phyloP scores from a whole-genome alignment of 2,329 filamentous ascomycete genomes.

The Cladosporium phlei region DNA sequence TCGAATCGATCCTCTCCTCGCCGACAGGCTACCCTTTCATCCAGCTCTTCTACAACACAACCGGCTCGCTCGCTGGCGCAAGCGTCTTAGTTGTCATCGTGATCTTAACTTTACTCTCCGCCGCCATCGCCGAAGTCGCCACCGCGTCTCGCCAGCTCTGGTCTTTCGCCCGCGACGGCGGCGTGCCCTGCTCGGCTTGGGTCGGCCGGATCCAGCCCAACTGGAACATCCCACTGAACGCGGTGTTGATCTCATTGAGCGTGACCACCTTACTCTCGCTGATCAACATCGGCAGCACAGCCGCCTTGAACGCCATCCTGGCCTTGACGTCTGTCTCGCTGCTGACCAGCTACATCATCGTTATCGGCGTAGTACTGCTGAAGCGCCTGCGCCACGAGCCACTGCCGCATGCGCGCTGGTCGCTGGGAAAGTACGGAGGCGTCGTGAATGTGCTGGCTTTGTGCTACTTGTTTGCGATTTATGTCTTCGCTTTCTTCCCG shows the following conservation, averaged over 20 bases:
- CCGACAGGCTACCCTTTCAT: slow-evolving; percentile 47
- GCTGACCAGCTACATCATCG: slow-evolving; percentile 42
- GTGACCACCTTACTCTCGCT: slow-evolving; percentile 43
- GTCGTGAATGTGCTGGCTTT: slow-evolving; percentile 53
- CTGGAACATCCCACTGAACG: slow-evolving; percentile 29
- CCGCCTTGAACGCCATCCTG: slow-evolving; percentile 44
- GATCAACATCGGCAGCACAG: slow-evolving; percentile 39
- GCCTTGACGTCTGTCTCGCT: slow-evolving; percentile 41
- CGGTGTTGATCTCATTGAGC: slow-evolving; percentile 46
- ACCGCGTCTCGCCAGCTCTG: slow-evolving; percentile 39
- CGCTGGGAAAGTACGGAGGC: slow-evolving; percentile 47
- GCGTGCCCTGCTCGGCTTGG: slow-evolving; percentile 35
- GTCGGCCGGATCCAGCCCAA: slow-evolving; percentile 31
- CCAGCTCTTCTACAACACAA: slow-evolving; percentile 47
- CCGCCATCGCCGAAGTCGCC: slow-evolving; percentile 33
- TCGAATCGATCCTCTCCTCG: slow-evolving; percentile 37
- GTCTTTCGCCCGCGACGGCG: slow-evolving; percentile 41
- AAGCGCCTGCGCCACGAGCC: slow-evolving; percentile 38
- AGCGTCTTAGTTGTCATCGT: slow-evolving; percentile 46
- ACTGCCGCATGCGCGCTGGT: slow-evolving; percentile 49
- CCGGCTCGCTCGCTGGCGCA: slow-evolving; percentile 39
- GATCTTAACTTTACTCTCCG: slow-evolving; percentile 29
- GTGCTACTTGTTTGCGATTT: slow-evolving; percentile 49
- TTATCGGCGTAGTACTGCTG: slow-evolving; percentile 37
- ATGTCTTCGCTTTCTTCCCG: slow-evolving; percentile 54